Evolutionary conservation across 2,329 filamentous ascomycete species (phyloP).

Genomic region (Pseudocercospora musae): DNA sequence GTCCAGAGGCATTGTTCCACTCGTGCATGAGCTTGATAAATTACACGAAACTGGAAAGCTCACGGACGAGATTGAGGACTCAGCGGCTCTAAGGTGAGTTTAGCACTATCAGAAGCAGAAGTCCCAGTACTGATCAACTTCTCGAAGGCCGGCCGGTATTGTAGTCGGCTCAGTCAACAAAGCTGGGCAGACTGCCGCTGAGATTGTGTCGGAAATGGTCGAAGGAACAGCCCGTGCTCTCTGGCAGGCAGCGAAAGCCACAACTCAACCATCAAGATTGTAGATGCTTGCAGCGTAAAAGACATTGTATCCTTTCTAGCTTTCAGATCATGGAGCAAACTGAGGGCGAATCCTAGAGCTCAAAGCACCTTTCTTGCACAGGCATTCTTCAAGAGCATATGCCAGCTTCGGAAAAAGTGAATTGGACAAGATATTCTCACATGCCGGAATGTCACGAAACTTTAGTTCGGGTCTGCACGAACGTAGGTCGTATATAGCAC

Average conservation of each 20-base stretch:
- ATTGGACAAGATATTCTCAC: too few relatives aligned
- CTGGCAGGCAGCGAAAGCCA: not conserved
- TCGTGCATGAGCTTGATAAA: slow-evolving; percentile 88
- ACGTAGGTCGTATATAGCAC: too few relatives aligned
- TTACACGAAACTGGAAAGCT: slow-evolving; percentile 42
- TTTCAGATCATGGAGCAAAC: too few relatives aligned
- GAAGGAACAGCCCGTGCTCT: slow-evolving; percentile 7
- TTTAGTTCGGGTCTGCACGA: too few relatives aligned
- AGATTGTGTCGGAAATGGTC: slow-evolving; percentile 20
- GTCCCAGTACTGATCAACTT: not conserved
- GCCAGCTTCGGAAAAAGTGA: too few relatives aligned
- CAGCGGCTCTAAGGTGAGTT: slow-evolving; percentile 40
- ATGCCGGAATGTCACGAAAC: too few relatives aligned
- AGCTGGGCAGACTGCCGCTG: slow-evolving; percentile 18
- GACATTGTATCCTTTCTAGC: too few relatives aligned
- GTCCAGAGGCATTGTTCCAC: slow-evolving; percentile 80
- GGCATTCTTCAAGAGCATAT: too few relatives aligned
- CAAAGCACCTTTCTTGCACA: too few relatives aligned
- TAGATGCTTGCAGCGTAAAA: not conserved
- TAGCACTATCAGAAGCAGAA: slow-evolving; percentile 37
- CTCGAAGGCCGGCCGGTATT: slow-evolving; percentile 14
- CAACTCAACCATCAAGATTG: not conserved
- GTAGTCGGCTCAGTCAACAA: slow-evolving; percentile 22
- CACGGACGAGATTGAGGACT: slow-evolving; percentile 24
- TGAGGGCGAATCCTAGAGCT: too few relatives aligned